Conservation (phyloP, 2,329 filamentous ascomycete genomes). For the Trichoderma polysporum region DNA sequence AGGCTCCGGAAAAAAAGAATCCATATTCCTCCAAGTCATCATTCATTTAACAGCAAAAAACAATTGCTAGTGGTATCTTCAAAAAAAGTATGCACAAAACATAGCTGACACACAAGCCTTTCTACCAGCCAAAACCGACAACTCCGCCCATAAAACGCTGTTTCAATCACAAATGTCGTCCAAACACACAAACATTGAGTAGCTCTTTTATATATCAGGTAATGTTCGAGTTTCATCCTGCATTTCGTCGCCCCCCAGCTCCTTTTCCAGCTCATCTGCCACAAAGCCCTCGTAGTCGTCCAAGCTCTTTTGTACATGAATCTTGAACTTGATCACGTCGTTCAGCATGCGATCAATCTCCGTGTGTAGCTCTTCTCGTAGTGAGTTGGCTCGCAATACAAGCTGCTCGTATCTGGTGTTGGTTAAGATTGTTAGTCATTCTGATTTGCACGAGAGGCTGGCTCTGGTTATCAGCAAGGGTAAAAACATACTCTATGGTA, state of each 20-base stretch:
- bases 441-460: neutral
- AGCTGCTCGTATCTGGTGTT: constrained; percentile 80
- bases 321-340: constrained; percentile 97
- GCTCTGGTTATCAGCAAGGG: neutral
- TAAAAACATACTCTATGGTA: constrained; percentile 75
- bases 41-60: neutral
- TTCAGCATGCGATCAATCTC: constrained; percentile 95
- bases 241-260: constrained; percentile 65
- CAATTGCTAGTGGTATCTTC: constrained; percentile 17
- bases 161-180: neutral
- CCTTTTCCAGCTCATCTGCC: constrained; percentile 85
- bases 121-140: constrained; percentile 12
- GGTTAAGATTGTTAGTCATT: neutral
- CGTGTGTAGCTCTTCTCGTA: constrained; percentile 96
- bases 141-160: constrained; percentile 28
- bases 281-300: constrained; percentile 96
- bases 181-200: neutral
- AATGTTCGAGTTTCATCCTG: constrained; percentile 53
- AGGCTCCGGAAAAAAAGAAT: neutral
- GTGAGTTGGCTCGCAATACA: constrained; percentile 74
- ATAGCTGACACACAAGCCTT: neutral
- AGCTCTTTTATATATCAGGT: constrained; percentile 27
- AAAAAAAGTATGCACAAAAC: constrained; percentile 5
- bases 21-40: neutral
- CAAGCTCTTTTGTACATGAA: constrained; percentile 88